Evolutionary conservation across 1,284 basidiomycete species (phyloP).

Genomic region (Heterobasidion occidentale): DNA sequence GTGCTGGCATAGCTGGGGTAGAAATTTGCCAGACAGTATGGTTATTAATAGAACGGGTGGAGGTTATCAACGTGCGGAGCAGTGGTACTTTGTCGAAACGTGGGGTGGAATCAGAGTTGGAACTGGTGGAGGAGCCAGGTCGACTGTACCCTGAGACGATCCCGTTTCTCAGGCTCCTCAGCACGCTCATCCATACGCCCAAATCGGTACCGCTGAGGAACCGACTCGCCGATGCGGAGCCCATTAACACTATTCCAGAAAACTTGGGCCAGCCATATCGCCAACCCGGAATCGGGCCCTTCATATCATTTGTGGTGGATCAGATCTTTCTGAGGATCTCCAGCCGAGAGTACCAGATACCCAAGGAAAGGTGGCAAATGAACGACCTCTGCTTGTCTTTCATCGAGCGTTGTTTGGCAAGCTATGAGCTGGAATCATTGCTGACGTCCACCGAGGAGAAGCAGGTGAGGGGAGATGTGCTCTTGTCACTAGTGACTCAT

Average conservation of each 20-base stretch:
- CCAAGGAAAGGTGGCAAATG: slow-evolving; percentile 81
- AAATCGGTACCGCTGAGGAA: slow-evolving; percentile 58
- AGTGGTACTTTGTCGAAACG: slow-evolving; percentile 37
- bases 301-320: slow-evolving; percentile 81
- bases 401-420: slow-evolving; percentile 76
- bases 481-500: slow-evolving; percentile 59
- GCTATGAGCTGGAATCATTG: slow-evolving; percentile 72
- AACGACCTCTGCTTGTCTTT: slow-evolving; percentile 83
- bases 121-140: slow-evolving; percentile 77
- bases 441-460: slow-evolving; percentile 43
- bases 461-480: slow-evolving; percentile 39
- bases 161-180: slow-evolving; percentile 80
- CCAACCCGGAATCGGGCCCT: slow-evolving; percentile 70
- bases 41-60: slow-evolving; percentile 75
- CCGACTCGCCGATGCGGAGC: slow-evolving; percentile 51
- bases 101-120: slow-evolving; percentile 75
- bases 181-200: slow-evolving; percentile 72
- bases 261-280: slow-evolving; percentile 70
- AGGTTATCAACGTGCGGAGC: slow-evolving; percentile 72
- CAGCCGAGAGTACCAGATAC: slow-evolving; percentile 65
- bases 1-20: slow-evolving; percentile 62
- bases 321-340: slow-evolving; percentile 74
- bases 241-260: slow-evolving; percentile 70
- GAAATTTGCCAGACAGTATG: slow-evolving; percentile 81
- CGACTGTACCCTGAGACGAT: slow-evolving; percentile 82